Evolutionary conservation across 331 rosid genomes (phyloP).

Genomic region (Acacia concinna): DNA sequence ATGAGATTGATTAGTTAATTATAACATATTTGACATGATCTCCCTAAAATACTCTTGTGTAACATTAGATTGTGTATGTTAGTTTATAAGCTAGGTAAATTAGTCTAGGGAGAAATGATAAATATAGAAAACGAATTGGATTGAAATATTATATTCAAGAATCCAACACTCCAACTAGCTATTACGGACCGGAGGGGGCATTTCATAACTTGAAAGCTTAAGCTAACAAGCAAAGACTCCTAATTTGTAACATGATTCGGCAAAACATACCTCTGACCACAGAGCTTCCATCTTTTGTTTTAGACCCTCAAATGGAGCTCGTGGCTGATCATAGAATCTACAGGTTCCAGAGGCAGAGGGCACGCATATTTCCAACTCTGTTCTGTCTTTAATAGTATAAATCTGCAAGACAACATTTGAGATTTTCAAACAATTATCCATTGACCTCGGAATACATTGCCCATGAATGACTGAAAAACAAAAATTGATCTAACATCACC

Average conservation of each 20-base stretch:
- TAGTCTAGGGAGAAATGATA: no score
- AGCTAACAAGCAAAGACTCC: not conserved
- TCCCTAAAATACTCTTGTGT: no score
- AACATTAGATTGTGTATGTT: no score
- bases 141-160: no score
- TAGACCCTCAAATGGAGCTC: conserved; percentile 36
- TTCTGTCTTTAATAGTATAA: conserved; percentile 53
- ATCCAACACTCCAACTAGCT: no score
- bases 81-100: no score
- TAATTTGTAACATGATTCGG: not conserved
- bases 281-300: conserved; percentile 51
- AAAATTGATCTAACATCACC: conserved; percentile 34
- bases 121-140: no score
- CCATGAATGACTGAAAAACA: conserved; percentile 3
- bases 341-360: conserved; percentile 52
- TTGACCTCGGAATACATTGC: not conserved
- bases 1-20: no score
- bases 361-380: conserved; percentile 47
- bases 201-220: not conserved
- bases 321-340: conserved; percentile 49
- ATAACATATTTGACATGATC: no score
- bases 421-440: not conserved
- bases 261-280: conserved; percentile 47
- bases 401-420: conserved; percentile 41
- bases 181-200: no score